Percentiles rank a stretch among this genome's conserved stretches.
Evolutionary conservation across 768 basidiomycete genomes (phyloP).

Genomic region (Hericium erinaceus): DNA sequence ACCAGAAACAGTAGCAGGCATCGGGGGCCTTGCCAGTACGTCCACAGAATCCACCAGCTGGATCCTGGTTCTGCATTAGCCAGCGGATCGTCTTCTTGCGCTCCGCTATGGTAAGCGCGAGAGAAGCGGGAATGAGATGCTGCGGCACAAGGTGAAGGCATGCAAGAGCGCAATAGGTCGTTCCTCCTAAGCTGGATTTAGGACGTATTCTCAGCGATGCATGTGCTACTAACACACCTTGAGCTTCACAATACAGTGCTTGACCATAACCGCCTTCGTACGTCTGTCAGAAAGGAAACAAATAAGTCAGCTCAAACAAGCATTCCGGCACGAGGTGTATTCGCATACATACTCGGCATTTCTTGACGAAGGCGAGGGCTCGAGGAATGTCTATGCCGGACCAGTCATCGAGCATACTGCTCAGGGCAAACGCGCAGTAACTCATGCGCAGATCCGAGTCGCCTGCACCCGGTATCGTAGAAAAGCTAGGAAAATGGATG

Average conservation of each 20-base stretch:
- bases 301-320: conserved; percentile 1
- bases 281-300: conserved; percentile 37
- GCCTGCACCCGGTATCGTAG: conserved; percentile 52
- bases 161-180: conserved; percentile 88
- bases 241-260: conserved; percentile 70
- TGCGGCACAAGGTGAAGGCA: conserved; percentile 46
- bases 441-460: conserved; percentile 78
- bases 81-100: conserved; percentile 57
- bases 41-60: conserved; percentile 76
- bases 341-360: conserved; percentile 54
- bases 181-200: conserved; percentile 54
- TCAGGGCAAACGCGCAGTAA: conserved; percentile 84
- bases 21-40: conserved; percentile 83
- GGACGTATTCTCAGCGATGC: no score
- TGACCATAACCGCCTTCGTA: conserved; percentile 94
- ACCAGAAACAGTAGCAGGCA: conserved; percentile 97
- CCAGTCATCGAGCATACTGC: conserved; percentile 74
- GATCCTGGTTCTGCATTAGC: conserved; percentile 61
- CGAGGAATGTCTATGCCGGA: conserved; percentile 53
- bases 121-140: conserved; percentile 13
- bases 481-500: conserved; percentile 43
- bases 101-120: conserved; percentile 27
- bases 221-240: no score
- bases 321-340: neutral
- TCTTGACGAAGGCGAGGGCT: conserved; percentile 54